These are phyloP conservation scores for Trichoderma koningii DNA, from an alignment of 2,329 filamentous ascomycete species.

Conservation along the genomic window DNA sequence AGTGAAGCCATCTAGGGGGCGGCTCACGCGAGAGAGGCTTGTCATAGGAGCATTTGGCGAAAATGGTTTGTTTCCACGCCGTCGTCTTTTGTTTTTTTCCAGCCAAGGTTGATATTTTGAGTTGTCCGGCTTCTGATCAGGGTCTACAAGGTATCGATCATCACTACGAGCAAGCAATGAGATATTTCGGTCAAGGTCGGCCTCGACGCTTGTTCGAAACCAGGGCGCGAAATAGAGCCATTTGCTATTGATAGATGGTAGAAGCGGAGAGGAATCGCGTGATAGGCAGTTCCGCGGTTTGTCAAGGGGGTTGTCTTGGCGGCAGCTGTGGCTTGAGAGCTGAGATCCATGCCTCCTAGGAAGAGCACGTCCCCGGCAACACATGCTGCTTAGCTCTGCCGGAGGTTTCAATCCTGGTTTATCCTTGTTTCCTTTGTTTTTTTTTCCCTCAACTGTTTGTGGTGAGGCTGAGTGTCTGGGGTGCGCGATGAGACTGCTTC, in stretches of 20 bases:
- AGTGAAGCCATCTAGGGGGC: slow-evolving; percentile 9
- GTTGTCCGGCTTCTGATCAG: not conserved
- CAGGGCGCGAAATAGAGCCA: not conserved
- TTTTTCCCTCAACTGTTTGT: not conserved
- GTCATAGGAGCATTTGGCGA: not conserved
- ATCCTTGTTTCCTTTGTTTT: not conserved
- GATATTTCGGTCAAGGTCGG: too few species aligned
- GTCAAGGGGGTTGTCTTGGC: slow-evolving; percentile 5
- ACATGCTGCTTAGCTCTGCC: not conserved
- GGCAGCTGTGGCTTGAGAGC: slow-evolving; percentile 17
- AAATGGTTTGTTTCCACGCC: too few species aligned
- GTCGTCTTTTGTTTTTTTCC: not conserved
- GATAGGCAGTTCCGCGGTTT: not conserved
- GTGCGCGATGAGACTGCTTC: slow-evolving; percentile 7
- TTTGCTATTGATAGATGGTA: not conserved
- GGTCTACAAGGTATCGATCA: not conserved
- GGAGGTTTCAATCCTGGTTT: not conserved
- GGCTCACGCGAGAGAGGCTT: not conserved
- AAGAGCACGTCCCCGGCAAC: not conserved
- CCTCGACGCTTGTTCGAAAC: not conserved
- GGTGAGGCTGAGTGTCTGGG: slow-evolving; percentile 15
- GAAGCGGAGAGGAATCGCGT: slow-evolving; percentile 3
- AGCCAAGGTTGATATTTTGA: slow-evolving; percentile 6
- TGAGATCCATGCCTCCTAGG: slow-evolving; percentile 6
- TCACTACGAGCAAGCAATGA: too few species aligned